Percentiles rank a stretch among this genome's conserved stretches.
Conservation (phyloP, 495 filamentous ascomycete genomes). For the Friedmanniomyces endolithicus region DNA sequence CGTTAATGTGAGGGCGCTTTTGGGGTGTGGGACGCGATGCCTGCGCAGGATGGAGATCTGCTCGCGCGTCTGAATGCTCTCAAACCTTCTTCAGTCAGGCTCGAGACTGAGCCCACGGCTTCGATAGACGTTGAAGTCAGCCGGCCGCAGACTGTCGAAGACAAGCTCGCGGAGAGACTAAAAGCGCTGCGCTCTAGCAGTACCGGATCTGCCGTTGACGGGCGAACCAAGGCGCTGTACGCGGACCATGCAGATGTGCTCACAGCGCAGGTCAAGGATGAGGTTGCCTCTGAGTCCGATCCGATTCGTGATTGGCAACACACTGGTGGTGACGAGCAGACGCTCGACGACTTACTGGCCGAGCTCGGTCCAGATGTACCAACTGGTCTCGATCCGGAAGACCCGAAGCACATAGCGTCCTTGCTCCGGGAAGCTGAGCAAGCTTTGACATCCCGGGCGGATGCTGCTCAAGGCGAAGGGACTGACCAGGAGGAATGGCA, state of each 20-base stretch:
- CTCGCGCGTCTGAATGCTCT: slow-evolving; percentile 32
- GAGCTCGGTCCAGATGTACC: slow-evolving; percentile 28
- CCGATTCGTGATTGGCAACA: slow-evolving; percentile 13
- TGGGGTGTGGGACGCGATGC: background rate
- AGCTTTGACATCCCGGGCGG: slow-evolving; percentile 17
- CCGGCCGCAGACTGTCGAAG: slow-evolving; percentile 2
- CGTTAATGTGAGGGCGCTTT: too few species aligned
- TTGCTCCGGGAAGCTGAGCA: slow-evolving; percentile 24
- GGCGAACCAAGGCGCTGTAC: background rate
- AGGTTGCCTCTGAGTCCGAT: slow-evolving; percentile 9
- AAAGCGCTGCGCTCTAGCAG: slow-evolving; percentile 19
- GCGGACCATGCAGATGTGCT: background rate
- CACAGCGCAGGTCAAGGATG: slow-evolving; percentile 3
- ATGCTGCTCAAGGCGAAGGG: background rate
- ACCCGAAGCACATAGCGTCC: slow-evolving; percentile 23
- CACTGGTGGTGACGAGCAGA: slow-evolving; percentile 24
- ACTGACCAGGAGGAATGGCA: slow-evolving; percentile 1
- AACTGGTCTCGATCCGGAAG: slow-evolving; percentile 22
- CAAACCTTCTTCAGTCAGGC: slow-evolving; percentile 23
- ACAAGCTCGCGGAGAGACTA: slow-evolving; percentile 26
- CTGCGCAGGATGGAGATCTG: slow-evolving; percentile 24
- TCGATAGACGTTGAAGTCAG: slow-evolving; percentile 8
- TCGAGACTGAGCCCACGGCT: slow-evolving; percentile 9
- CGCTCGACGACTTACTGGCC: slow-evolving; percentile 30
- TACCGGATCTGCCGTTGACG: background rate